Evolutionary conservation across 2,329 filamentous ascomycete species (phyloP), one percentile per base, ranked within the genome.

Genomic region (Cladosporium oxysporum): DNA sequence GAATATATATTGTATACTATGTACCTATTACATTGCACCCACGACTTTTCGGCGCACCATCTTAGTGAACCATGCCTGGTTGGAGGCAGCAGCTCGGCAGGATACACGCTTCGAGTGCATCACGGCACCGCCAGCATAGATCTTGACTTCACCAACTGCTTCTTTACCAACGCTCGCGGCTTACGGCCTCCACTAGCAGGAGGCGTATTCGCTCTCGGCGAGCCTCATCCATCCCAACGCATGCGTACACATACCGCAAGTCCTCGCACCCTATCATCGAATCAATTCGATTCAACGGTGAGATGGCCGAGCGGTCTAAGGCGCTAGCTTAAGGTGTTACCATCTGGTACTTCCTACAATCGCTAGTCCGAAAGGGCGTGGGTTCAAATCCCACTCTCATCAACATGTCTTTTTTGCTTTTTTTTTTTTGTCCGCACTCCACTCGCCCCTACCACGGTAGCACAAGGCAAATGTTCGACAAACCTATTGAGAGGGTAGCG

Each of bases 301-400:
- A 57, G 62, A 64, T 64, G 62, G 62, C 62, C 62, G 62, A 64
- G 62, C 62, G 62, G 71, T 73, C 72, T 73, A 72, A 73, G 71
- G 70, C 68, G 70, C 69, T 65, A 70, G 70, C 70, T 72, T 72
- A 71, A 72, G 71, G 71, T 67, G 41, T 35, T 18, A 37, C 55
- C 44, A 14, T 44, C 29, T 47, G 58, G 55, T 66, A 31, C 7
- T 18, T 18, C 23, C 23, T 26, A 47, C 16, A 66, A 64, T 66
- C 72, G 71, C 69, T 73, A 68, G 72, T 73, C 71, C 72, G 71
- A 63, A 63, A 63, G 61, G 61, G 61, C 61, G 61, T 63, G 61
- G 61, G 61, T 63, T 63, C 61, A 53, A 63, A 63, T 72, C 71
- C 70, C 71, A 72, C 69, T 72, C 71, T 71, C 69, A 68, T 72